Conservation (phyloP, 106 monocot species). For the Allium cepa region DNA sequence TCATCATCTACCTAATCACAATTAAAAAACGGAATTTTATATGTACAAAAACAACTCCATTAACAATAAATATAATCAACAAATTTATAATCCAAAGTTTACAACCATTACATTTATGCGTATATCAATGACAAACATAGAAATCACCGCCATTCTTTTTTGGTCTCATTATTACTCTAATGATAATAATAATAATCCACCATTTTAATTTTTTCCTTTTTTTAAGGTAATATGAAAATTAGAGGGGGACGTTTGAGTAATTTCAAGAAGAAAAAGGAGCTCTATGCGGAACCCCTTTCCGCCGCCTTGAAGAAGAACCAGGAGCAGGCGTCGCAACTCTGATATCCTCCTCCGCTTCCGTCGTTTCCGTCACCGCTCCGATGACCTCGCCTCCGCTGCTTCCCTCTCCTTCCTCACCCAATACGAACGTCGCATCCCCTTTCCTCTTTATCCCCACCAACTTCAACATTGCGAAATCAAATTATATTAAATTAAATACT, state of each 20-base stretch:
- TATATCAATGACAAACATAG: background rate
- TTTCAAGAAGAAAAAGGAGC: conserved; percentile 49
- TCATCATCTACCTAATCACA: background rate
- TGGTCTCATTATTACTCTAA: background rate
- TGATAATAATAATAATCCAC: conserved; percentile 24
- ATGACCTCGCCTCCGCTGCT: background rate
- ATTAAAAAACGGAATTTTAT: background rate
- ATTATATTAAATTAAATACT: no score
- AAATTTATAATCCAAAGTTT: background rate
- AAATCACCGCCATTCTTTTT: background rate
- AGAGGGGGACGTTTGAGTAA: conserved; percentile 9
- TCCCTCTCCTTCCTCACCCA: background rate
- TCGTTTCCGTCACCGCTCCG: conserved; percentile 8
- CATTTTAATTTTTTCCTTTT: conserved; percentile 24
- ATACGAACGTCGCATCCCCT: conserved; percentile 48
- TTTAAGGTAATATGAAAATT: conserved; percentile 40
- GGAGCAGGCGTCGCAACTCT: conserved; percentile 1
- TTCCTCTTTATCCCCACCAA: conserved; percentile 56
- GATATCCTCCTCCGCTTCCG: conserved; percentile 6
- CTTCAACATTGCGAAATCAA: conserved; percentile 13
- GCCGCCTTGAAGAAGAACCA: conserved; percentile 17
- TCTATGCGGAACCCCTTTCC: conserved; percentile 68
- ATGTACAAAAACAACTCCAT: background rate
- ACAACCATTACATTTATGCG: conserved; percentile 1
- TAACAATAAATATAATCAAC: background rate